Base-by-base conservation (phyloP, 2,329 filamentous ascomycete species). In the Ophiostoma populinum region DNA sequence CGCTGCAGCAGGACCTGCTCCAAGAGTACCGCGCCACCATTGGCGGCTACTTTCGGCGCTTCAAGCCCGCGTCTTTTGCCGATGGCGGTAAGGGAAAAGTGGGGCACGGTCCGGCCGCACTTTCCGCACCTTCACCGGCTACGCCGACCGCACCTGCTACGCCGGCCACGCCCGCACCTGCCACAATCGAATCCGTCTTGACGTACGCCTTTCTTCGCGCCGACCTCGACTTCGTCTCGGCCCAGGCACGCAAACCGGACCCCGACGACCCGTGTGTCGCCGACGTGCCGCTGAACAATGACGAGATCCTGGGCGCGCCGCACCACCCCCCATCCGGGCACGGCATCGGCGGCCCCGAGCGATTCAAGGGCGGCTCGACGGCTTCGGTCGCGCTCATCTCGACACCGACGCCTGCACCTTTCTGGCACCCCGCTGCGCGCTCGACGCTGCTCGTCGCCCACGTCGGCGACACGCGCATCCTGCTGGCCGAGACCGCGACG, bases 361-460 rank as follows among this genome's bases (percentile, higher is more conserved):
- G 83, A 40, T 95, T 95, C 62, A 81, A 86, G 50, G 90, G 90
- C 40, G 90, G 90, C 38, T 93, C 85, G 35, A 98, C 90, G 2
- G 86, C 82, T 27, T 92, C 83, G 13, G 62, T 94, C 13, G 86
- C 77, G 1, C 67, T 98, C 49, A 83, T 98, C 37, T 92, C 85
- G 1, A 95, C 90, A 0, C 85, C 87, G 0, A 92, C 83, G 0
- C 77, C 86, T 0, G 79, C 79, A 0, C 90, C 90, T 0, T 98
- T 92, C 56, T 98, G 90, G 90, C 82, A 95, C 48, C 90, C 90
- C 0, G 71, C 75, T 4, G 79, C 83, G 0, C 78, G 82, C 4
- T 83, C 80, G 0, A 92, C 85, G 1, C 59, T 98, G 24, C 58
- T 93, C 12, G 77, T 85, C 6, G 85, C 83, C 0, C 90, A 98